Evolutionary conservation across 805 yeast genomes (phyloP).

Genomic region (Cyberlindnera mycetangii): DNA sequence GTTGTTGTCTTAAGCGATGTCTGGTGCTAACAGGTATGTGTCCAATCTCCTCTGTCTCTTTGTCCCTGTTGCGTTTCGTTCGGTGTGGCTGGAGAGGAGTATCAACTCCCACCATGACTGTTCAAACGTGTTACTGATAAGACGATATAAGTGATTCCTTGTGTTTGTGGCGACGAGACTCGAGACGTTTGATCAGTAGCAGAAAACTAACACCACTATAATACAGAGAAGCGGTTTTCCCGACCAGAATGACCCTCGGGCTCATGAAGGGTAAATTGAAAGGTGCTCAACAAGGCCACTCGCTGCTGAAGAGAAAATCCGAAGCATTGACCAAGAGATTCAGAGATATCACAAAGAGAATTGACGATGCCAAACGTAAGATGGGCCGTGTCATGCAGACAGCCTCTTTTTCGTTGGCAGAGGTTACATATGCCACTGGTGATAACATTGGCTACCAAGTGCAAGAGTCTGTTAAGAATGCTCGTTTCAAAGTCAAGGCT

Average conservation of each 20-base stretch:
- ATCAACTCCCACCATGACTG: no score
- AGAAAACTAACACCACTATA: not conserved
- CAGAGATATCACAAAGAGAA: slow-evolving; percentile 90
- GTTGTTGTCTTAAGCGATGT: slow-evolving; percentile 12
- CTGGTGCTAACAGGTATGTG: slow-evolving; percentile 26
- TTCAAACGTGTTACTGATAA: slow-evolving; percentile 4
- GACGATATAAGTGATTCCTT: not conserved
- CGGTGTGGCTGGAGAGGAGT: not conserved
- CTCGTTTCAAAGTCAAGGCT: slow-evolving; percentile 87
- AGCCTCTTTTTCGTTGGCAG: slow-evolving; percentile 96
- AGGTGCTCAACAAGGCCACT: slow-evolving; percentile 97
- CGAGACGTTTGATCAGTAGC: not conserved
- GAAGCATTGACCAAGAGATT: slow-evolving; percentile 96
- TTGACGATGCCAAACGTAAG: slow-evolving; percentile 82
- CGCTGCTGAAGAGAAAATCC: slow-evolving; percentile 88
- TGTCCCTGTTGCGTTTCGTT: not conserved
- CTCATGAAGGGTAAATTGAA: slow-evolving; percentile 92
- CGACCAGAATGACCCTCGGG: slow-evolving; percentile 96
- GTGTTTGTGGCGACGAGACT: not conserved
- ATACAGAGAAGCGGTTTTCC: slow-evolving; percentile 88
- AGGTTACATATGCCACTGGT: slow-evolving; percentile 96
- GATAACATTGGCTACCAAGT: slow-evolving; percentile 94
- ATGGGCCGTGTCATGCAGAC: slow-evolving; percentile 99
- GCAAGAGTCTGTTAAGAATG: slow-evolving; percentile 87
- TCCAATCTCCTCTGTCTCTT: not conserved